A percentile compares a stretch with the other conserved stretches of the same genome.
Conservation (phyloP, 257 asterid genomes). For the Solanum paucissectum region DNA sequence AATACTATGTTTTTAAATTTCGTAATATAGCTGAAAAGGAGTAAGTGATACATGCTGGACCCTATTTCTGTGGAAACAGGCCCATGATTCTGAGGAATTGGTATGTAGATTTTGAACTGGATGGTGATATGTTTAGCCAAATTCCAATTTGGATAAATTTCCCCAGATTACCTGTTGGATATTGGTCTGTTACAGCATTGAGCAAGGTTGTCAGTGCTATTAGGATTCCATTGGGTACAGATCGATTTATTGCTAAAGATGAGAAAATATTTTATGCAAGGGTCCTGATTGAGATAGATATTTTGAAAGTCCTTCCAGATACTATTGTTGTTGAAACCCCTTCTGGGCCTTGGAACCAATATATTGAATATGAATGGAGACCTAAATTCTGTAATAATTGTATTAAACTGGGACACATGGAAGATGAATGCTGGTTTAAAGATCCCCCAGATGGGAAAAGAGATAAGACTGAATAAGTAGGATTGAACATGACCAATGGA, state of each 20-base stretch:
- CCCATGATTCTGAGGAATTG: background rate
- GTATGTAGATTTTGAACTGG: background rate
- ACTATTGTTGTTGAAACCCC: background rate
- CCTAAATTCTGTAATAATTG: too few species aligned
- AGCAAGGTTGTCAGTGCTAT: background rate
- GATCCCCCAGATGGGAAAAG: too few species aligned
- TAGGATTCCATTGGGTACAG: background rate
- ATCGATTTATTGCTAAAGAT: background rate
- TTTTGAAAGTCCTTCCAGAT: background rate
- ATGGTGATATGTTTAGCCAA: background rate
- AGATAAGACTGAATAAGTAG: too few species aligned
- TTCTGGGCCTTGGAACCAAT: background rate
- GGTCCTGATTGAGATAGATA: background rate
- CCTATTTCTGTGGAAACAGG: background rate
- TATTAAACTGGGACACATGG: too few species aligned
- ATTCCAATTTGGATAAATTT: background rate
- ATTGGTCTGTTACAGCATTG: background rate
- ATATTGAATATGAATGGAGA: too few species aligned
- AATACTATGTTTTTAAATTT: background rate
- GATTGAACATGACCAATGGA: too few species aligned
- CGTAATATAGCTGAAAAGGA: background rate
- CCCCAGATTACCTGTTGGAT: background rate
- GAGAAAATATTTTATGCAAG: too few species aligned
- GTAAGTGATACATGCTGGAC: background rate
- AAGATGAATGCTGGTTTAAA: too few species aligned